phyloP scores from a whole-genome alignment of 2,329 filamentous ascomycete species.

The Anthostomella pinea region DNA sequence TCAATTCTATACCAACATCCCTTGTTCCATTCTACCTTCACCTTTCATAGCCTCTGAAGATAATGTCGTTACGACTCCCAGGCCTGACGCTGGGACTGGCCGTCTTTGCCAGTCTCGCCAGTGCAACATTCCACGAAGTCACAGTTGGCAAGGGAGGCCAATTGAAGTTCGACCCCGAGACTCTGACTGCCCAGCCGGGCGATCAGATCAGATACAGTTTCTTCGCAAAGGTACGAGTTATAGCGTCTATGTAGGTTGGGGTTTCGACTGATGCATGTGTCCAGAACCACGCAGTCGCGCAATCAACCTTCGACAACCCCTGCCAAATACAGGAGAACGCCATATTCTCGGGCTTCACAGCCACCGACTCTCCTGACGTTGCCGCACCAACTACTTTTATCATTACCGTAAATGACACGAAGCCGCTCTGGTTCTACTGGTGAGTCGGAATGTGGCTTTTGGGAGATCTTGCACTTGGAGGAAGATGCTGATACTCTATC shows the following conservation, averaged over 20 bases:
- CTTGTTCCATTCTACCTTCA: neutral
- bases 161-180: slow-evolving; percentile 38
- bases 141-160: slow-evolving; percentile 36
- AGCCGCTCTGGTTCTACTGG: slow-evolving; percentile 49
- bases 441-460: too few species aligned
- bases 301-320: slow-evolving; percentile 39
- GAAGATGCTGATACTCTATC: slow-evolving; percentile 5
- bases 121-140: slow-evolving; percentile 33
- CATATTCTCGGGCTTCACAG: slow-evolving; percentile 43
- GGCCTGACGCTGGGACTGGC: slow-evolving; percentile 25
- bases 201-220: slow-evolving; percentile 42
- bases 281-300: slow-evolving; percentile 40
- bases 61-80: slow-evolving; percentile 21
- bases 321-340: slow-evolving; percentile 35
- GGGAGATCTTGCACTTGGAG: too few species aligned
- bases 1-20: neutral
- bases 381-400: slow-evolving; percentile 39
- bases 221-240: slow-evolving; percentile 33
- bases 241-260: too few species aligned
- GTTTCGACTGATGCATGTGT: slow-evolving; percentile 5
- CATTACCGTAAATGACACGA: slow-evolving; percentile 43
- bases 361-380: slow-evolving; percentile 28
- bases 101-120: slow-evolving; percentile 22
- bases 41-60: slow-evolving; percentile 8
- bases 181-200: slow-evolving; percentile 32